phyloP scores from a whole-genome alignment of 139 green algal genomes.

The Chlorella sp. region DNA sequence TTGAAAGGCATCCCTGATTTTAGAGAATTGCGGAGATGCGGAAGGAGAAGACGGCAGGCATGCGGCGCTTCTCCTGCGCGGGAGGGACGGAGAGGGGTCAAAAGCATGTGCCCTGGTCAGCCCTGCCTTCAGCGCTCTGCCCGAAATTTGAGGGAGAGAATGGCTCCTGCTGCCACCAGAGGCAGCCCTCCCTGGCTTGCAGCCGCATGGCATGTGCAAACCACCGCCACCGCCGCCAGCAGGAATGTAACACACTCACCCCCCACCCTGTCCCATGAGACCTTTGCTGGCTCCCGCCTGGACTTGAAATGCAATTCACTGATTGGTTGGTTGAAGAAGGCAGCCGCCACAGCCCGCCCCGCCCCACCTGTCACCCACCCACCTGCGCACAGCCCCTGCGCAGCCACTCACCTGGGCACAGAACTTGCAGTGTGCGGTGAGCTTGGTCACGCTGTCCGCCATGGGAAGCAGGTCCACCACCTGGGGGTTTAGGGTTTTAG shows the following conservation, averaged over 20 bases:
- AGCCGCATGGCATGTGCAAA: not conserved
- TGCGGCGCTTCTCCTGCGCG: too few relatives aligned
- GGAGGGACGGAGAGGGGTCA: not conserved
- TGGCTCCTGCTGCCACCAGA: too few relatives aligned
- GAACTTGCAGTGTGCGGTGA: slow-evolving; percentile 70
- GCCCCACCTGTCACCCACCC: not conserved
- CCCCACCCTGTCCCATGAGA: too few relatives aligned
- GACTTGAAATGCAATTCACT: too few relatives aligned
- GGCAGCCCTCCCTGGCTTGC: too few relatives aligned
- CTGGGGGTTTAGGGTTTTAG: slow-evolving; percentile 23
- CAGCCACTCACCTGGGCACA: slow-evolving; percentile 52
- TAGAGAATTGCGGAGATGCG: not conserved
- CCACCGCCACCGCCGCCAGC: not conserved
- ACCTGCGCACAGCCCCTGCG: slow-evolving; percentile 68
- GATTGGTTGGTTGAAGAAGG: too few relatives aligned
- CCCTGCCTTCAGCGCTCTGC: too few relatives aligned
- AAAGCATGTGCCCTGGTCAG: not conserved
- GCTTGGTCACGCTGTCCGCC: slow-evolving; percentile 80
- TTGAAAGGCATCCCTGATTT: too few relatives aligned
- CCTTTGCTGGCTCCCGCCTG: too few relatives aligned
- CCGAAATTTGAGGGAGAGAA: too few relatives aligned
- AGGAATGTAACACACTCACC: too few relatives aligned
- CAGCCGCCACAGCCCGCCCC: not conserved
- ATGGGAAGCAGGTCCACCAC: slow-evolving; percentile 81
- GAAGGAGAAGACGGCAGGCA: too few relatives aligned